Percentiles rank a stretch among this genome's conserved stretches.
Evolutionary conservation across 345 rosid genomes (phyloP).

Genomic region (Erodium maritimum): DNA sequence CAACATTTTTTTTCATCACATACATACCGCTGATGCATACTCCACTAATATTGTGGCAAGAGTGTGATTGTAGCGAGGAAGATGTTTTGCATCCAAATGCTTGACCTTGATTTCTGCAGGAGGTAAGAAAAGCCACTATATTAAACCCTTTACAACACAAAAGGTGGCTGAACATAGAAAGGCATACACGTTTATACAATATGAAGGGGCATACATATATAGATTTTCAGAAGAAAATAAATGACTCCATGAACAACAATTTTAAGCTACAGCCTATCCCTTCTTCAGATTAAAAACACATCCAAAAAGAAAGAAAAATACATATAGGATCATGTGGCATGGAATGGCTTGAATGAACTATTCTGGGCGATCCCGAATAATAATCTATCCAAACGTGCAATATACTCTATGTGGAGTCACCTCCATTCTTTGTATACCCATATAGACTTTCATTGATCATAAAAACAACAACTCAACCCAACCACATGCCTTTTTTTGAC

Average conservation of each 20-base stretch:
- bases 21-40: constrained; percentile 89
- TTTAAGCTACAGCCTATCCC: background rate
- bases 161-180: too few species aligned
- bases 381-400: background rate
- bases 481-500: background rate
- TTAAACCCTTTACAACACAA: background rate
- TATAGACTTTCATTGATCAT: too few species aligned
- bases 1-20: background rate
- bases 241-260: background rate
- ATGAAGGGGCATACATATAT: background rate
- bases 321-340: background rate
- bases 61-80: constrained; percentile 57
- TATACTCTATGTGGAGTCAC: background rate
- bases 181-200: background rate
- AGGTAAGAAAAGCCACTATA: background rate
- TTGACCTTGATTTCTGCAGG: constrained; percentile 43
- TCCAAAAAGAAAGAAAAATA: background rate
- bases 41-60: constrained; percentile 73
- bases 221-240: background rate
- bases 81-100: constrained; percentile 19
- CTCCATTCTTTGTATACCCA: background rate
- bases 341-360: background rate
- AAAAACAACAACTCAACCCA: background rate
- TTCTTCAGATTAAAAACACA: too few species aligned
- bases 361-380: background rate